Evolutionary conservation across 164 flowering plant genomes (phyloP), one percentile per base, ranked within the genome.

Genomic region (Chimonanthus praecox): DNA sequence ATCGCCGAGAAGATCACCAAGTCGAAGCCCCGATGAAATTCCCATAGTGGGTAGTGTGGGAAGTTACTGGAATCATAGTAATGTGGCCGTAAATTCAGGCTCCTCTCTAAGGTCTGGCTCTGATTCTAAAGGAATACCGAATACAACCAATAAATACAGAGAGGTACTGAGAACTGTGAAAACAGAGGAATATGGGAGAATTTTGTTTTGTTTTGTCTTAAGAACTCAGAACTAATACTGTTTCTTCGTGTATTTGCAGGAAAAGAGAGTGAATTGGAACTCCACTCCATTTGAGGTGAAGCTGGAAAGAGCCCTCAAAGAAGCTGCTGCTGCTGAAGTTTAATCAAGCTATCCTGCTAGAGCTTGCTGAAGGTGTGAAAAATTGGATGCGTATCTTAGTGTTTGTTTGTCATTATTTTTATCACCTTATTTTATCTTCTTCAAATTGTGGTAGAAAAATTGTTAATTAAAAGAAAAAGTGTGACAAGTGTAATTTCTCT

Each of bases 101-200:
- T 80, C 91, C 73, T 85, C 96, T n/a, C 54, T 4, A n/a, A 46
- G 33, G 70, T 68, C 70, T 68, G 70, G 46, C 47, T 71, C 73
- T 20, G 72, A n/a, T 33, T 83, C 21, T 64, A 90, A 89, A 80
- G 97, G 97, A 76, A 90, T 90, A 70, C 98, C 98, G 60, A 96
- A 91, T 79, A 92, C 97, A 21, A 91, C 96, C 68, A 94, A 97
- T 95, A 92, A 92, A 79, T 96, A 94, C 77, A 88, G 88, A 89
- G 99, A 94, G 97, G 98, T 92, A 88, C 33, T 43, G 33, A 63
- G 21, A 49, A 20, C 1, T 33, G 33, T 15, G 77, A 72, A 80
- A 68, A 77, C n/a, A 47, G 21, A 6, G 50, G 64, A 58, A 54
- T 47, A 54, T 9, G 18, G 21, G 43, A 13, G 58, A 62, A 9